phyloP scores from a whole-genome alignment of 192 early-diverging fungal genomes.

The Haplosporangium gracile region DNA sequence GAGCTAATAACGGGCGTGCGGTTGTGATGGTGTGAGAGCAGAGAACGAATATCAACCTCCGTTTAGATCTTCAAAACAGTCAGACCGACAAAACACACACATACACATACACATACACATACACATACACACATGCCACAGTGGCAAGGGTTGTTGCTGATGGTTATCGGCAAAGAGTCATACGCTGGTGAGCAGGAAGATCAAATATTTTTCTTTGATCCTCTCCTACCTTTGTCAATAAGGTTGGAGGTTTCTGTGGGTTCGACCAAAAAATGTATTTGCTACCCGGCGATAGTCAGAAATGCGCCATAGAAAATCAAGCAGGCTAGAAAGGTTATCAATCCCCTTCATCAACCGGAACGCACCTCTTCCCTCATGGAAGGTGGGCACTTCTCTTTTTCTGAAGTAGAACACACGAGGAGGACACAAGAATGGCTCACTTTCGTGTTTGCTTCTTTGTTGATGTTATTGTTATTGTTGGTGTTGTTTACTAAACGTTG shows the following conservation, averaged over 20 bases:
- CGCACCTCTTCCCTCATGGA: background rate
- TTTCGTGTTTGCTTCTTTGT: background rate
- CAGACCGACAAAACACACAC: background rate
- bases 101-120: background rate
- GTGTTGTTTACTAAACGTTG: background rate
- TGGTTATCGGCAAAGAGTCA: background rate
- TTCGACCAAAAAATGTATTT: background rate
- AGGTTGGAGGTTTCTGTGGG: background rate
- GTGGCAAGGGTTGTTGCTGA: background rate
- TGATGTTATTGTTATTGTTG: background rate
- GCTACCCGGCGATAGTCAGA: background rate
- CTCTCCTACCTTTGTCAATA: background rate
- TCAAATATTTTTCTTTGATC: background rate
- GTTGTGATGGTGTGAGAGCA: background rate
- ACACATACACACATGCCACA: background rate
- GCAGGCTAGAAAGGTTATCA: background rate
- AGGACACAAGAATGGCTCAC: background rate
- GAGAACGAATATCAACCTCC: background rate
- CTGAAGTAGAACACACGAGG: background rate
- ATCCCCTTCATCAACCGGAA: background rate
- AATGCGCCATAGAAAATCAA: background rate
- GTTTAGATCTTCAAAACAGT: background rate
- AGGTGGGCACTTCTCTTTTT: background rate
- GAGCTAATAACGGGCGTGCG: background rate
- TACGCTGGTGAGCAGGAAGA: background rate